Base-by-base conservation (phyloP, 208 protist species). In the Porcisia hertigi region DNA sequence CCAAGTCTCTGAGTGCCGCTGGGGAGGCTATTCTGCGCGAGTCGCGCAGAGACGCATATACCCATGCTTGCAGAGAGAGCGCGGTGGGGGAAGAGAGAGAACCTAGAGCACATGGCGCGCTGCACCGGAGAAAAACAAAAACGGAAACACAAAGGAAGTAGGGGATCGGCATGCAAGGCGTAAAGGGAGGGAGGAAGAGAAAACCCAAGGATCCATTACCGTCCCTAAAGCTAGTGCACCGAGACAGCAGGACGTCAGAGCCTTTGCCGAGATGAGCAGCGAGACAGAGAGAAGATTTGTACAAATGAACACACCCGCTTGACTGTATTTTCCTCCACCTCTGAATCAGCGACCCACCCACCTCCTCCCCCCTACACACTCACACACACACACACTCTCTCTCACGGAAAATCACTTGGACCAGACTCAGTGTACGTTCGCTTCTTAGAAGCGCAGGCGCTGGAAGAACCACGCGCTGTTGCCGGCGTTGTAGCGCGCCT, bases 401-500 rank as follows among this genome's bases (percentile, higher is more conserved):
- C 30, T n/a, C 34, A 12, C 59, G 0, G 6, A 16, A n/a, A 43
- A 36, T 30, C 59, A 16, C 7, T n/a, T 93, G 86, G 59, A 99
- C 90, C 87, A 96, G 94, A 77, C 89, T 92, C 79, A 95, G 86
- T 86, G 98, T 96, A 79, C 47, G 20, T 16, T 52, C 41, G 41
- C 59, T 36, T 39, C 82, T 99, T 98, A 99, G 97, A 99, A 99
- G 85, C 97, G 92, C 79, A 99, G 97, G 88, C 98, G 98, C 86
- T 98, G 89, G 97, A 99, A 99, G 95, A 99, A 99, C 98, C 98
- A 99, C 77, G 92, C 91, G 96, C 98, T 99, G 90, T 98, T 97
- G 86, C 98, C 98, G 67, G 94, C 82, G 84, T 96, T 97, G 97
- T 99, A 99, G 83, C 95, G 92, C 41, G 90, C 92, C 94, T 98